phyloP scores from a whole-genome alignment of 805 yeast genomes.

The Cyberlindnera lachancei region DNA sequence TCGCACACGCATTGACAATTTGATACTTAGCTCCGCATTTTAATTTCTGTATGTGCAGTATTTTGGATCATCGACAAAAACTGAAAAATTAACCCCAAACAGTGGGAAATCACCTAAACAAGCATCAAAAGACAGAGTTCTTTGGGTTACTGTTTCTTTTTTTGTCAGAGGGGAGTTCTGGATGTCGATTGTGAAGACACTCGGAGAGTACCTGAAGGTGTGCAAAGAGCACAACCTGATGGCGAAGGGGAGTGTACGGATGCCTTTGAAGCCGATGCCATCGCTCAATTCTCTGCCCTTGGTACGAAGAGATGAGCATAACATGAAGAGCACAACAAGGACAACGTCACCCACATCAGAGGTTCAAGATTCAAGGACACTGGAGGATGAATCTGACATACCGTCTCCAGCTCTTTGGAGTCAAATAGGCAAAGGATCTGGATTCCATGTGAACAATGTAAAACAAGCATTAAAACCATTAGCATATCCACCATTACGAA shows the following conservation, averaged over 20 bases:
- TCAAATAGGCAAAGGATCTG: slow-evolving; percentile 25
- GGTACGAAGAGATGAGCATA: background rate
- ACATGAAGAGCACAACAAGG: background rate
- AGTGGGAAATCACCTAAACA: too few species aligned
- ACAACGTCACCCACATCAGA: background rate
- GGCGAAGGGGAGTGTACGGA: background rate
- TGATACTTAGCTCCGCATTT: too few species aligned
- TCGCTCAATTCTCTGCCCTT: too few species aligned
- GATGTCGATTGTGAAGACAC: slow-evolving; percentile 1
- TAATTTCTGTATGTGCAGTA: too few species aligned
- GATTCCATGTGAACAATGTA: slow-evolving; percentile 21
- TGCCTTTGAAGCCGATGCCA: background rate
- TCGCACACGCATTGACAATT: background rate
- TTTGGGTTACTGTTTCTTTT: too few species aligned
- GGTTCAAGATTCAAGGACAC: background rate
- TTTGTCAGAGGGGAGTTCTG: too few species aligned
- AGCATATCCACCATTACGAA: slow-evolving; percentile 17
- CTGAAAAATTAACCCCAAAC: slow-evolving; percentile 1
- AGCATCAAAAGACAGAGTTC: too few species aligned
- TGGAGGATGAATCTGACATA: background rate
- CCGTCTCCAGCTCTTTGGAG: background rate
- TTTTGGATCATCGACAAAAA: too few species aligned
- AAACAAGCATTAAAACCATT: slow-evolving; percentile 25
- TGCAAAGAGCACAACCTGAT: slow-evolving; percentile 1
- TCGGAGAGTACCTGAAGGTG: background rate